Percentiles rank a stretch among this genome's conserved stretches.
phyloP scores from a whole-genome alignment of 257 asterid genomes.

The Nicotiana undulata region DNA sequence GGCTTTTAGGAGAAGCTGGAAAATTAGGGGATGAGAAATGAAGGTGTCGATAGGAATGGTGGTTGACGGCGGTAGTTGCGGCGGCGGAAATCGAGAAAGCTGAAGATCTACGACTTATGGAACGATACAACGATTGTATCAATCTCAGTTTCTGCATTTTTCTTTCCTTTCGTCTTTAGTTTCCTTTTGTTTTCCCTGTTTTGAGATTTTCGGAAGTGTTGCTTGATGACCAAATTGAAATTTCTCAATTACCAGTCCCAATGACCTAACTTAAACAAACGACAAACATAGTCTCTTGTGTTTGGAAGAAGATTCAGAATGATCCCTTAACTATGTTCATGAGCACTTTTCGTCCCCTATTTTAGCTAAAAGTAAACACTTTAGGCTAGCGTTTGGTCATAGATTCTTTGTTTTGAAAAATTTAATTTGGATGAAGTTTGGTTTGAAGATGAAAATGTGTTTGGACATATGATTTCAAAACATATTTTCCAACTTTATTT shows the following conservation, averaged over 20 bases:
- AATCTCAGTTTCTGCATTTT: constrained; percentile 2
- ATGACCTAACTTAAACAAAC: not conserved
- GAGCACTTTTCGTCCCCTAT: no score
- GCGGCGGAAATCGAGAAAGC: not conserved
- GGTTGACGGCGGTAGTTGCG: not conserved
- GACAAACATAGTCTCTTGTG: no score
- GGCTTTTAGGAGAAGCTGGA: constrained; percentile 1
- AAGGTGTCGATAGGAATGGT: not conserved
- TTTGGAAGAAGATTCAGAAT: no score
- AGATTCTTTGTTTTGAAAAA: no score
- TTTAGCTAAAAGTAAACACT: no score
- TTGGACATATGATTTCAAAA: no score
- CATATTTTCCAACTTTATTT: no score
- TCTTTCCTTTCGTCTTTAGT: not conserved
- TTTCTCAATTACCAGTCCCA: not conserved
- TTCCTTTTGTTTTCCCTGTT: not conserved
- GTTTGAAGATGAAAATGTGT: no score
- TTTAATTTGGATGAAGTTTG: no score
- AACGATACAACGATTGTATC: not conserved
- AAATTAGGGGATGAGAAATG: not conserved
- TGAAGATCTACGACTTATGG: not conserved
- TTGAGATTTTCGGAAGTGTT: no score
- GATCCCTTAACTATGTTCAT: no score
- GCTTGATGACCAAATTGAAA: not conserved
- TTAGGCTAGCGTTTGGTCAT: no score